These are phyloP conservation scores for Hortaea sp. DNA, from an alignment of 2,329 filamentous ascomycete species.

Conservation along the genomic window DNA sequence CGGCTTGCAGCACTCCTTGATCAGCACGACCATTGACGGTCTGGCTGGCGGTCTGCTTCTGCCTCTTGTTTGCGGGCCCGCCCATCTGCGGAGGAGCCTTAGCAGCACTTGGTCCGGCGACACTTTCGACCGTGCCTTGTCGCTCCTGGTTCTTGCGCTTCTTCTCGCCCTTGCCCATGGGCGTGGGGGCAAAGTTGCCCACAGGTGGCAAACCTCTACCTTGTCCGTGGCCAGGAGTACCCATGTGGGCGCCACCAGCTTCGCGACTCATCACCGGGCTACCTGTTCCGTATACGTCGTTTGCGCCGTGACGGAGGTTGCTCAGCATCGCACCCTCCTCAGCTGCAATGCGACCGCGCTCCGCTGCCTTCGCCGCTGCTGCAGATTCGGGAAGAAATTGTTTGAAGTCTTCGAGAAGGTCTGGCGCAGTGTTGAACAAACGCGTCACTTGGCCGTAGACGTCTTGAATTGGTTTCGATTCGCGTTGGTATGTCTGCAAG, in stretches of 20 bases:
- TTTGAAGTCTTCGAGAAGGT: constrained; percentile 95
- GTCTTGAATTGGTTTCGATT: constrained; percentile 96
- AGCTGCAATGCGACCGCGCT: constrained; percentile 47
- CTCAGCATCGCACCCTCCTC: constrained; percentile 61
- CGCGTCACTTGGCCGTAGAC: constrained; percentile 95
- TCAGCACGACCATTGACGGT: constrained; percentile 4
- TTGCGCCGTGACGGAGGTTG: constrained; percentile 41
- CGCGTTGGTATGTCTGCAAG: constrained; percentile 91
- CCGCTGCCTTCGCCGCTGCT: constrained; percentile 52
- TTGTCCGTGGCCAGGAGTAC: constrained; percentile 20
- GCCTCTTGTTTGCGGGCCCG: constrained; percentile 44
- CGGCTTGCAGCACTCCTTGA: constrained; percentile 32
- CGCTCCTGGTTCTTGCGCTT: constrained; percentile 58
- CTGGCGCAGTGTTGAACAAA: constrained; percentile 84
- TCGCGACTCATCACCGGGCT: constrained; percentile 26
- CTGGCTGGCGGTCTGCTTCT: constrained; percentile 58
- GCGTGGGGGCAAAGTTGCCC: constrained; percentile 81
- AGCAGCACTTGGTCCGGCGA: constrained; percentile 13
- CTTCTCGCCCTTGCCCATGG: constrained; percentile 77
- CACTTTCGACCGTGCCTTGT: constrained; percentile 36
- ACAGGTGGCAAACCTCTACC: constrained; percentile 64
- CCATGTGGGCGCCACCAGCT: constrained; percentile 26
- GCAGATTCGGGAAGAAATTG: constrained; percentile 92
- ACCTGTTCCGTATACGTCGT: constrained; percentile 26
- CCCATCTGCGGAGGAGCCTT: constrained; percentile 13